These are phyloP conservation scores for Wickerhamomyces ciferrii DNA, from an alignment of 805 yeast genomes.

Conservation along the genomic window DNA sequence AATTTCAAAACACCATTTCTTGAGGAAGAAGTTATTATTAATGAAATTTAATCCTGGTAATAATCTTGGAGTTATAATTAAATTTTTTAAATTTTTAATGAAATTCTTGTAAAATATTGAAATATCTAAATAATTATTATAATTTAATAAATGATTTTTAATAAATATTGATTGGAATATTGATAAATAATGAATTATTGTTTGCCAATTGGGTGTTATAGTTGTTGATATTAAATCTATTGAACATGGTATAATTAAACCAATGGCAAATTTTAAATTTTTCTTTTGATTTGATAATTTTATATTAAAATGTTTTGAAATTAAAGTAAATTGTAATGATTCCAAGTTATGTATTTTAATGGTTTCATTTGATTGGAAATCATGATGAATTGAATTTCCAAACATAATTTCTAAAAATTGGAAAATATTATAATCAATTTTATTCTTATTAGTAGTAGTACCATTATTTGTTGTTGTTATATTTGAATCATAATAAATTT, in stretches of 20 bases:
- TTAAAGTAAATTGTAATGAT: conserved; percentile 23
- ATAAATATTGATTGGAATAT: conserved; percentile 22
- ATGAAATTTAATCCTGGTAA: conserved; percentile 30
- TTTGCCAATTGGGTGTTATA: conserved; percentile 27
- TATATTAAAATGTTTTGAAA: conserved; percentile 27
- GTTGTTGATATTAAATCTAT: conserved; percentile 20
- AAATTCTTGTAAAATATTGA: conserved; percentile 23
- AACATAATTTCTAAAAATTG: conserved; percentile 32
- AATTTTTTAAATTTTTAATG: conserved; percentile 24
- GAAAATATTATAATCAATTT: neutral
- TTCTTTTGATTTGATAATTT: conserved; percentile 16
- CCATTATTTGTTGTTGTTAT: too few relatives aligned
- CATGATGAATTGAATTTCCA: conserved; percentile 30
- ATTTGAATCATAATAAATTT: conserved; percentile 26
- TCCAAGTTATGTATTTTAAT: conserved; percentile 23
- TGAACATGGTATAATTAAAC: conserved; percentile 24
- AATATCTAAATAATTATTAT: conserved; percentile 18
- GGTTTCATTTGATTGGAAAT: conserved; percentile 20
- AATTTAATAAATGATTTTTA: conserved; percentile 11
- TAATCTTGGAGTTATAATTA: conserved; percentile 29
- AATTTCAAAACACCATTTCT: conserved; percentile 33
- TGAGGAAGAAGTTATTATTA: too few relatives aligned
- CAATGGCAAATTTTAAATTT: conserved; percentile 23
- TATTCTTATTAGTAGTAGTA: too few relatives aligned
- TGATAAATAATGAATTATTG: conserved; percentile 23